These are phyloP conservation scores for Acanthamoeba royreba DNA, from an alignment of 208 protist genomes.

Conservation along the genomic window DNA sequence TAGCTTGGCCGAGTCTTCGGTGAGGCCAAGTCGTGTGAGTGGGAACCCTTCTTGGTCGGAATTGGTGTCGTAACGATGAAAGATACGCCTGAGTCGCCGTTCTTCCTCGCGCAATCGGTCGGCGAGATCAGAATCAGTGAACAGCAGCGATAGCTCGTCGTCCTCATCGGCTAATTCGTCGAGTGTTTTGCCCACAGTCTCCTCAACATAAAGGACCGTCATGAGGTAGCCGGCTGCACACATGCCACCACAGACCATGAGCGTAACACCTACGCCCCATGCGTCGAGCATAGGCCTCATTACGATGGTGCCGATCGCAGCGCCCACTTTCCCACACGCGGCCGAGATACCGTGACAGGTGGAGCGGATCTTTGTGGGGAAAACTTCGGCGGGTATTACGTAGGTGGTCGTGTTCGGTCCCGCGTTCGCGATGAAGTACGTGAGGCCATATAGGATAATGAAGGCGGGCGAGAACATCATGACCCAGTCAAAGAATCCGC, in stretches of 20 bases:
- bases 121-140: background rate
- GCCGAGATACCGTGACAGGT: constrained; percentile 77
- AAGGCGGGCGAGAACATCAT: constrained; percentile 42
- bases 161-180: background rate
- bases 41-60: background rate
- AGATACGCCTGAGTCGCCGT: background rate
- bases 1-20: background rate
- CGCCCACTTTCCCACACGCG: constrained; percentile 75
- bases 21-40: background rate
- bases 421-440: constrained; percentile 78
- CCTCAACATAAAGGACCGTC: constrained; percentile 52
- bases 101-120: background rate
- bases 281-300: constrained; percentile 54
- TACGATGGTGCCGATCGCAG: constrained; percentile 63
- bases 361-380: constrained; percentile 68
- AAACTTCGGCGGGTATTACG: constrained; percentile 75
- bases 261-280: constrained; percentile 42
- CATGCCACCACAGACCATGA: constrained; percentile 49
- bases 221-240: constrained; percentile 45
- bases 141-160: background rate
- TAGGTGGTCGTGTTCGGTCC: constrained; percentile 82
- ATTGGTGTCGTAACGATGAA: background rate
- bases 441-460: constrained; percentile 72
- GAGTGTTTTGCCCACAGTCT: constrained; percentile 46
- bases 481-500: constrained; percentile 59